Evolutionary conservation across 148 eudicot species (phyloP).

Genomic region (Polygonum aviculare): DNA sequence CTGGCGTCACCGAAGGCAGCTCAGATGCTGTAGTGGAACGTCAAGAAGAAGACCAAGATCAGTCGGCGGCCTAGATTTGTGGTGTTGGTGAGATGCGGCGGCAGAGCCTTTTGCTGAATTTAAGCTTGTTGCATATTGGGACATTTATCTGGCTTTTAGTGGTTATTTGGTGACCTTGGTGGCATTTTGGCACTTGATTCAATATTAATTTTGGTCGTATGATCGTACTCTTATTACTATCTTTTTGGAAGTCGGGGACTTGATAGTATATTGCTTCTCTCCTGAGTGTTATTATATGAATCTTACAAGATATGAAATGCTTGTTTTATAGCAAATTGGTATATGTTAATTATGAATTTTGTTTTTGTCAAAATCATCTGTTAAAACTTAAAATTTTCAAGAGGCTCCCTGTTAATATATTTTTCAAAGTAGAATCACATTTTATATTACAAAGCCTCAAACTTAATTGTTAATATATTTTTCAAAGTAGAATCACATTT

Average conservation of each 20-base stretch:
- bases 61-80: background rate
- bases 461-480: too few species aligned
- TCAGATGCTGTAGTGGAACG: background rate
- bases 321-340: background rate
- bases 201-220: background rate
- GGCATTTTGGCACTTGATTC: constrained; percentile 5
- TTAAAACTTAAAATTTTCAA: too few species aligned
- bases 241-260: background rate
- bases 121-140: background rate
- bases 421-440: too few species aligned
- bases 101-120: background rate
- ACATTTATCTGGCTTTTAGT: background rate
- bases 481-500: too few species aligned
- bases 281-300: background rate
- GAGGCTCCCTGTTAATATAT: too few species aligned
- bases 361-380: too few species aligned
- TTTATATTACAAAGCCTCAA: too few species aligned
- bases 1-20: background rate
- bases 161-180: background rate
- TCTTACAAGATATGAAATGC: background rate
- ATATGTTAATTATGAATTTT: background rate
- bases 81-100: background rate
- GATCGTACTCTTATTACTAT: background rate
- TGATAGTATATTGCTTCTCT: background rate
- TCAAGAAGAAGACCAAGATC: constrained; percentile 4